These are phyloP conservation scores for Ogataea naganishii DNA, from an alignment of 805 yeast genomes.

Conservation along the genomic window DNA sequence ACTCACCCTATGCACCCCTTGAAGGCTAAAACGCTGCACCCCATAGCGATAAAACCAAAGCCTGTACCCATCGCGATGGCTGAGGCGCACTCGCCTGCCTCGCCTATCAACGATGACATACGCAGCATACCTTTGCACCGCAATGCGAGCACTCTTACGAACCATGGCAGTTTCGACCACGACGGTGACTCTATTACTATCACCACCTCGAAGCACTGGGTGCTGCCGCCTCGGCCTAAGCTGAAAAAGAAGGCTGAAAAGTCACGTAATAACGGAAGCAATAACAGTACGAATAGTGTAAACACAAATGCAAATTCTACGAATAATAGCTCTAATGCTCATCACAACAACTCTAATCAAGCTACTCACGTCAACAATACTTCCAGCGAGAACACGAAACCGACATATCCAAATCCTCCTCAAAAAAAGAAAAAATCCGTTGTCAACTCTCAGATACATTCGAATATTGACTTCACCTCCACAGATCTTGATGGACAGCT, in stretches of 20 bases:
- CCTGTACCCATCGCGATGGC: conserved; percentile 17
- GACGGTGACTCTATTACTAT: conserved; percentile 17
- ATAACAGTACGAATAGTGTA: conserved; percentile 1
- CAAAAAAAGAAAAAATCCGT: conserved; percentile 7
- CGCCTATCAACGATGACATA: conserved; percentile 1
- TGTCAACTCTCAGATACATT: conserved; percentile 26
- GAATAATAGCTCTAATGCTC: background rate
- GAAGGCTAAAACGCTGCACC: no score
- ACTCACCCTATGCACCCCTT: no score
- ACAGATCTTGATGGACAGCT: conserved; percentile 27
- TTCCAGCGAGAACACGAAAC: background rate
- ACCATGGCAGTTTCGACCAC: conserved; percentile 16
- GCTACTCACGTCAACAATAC: background rate
- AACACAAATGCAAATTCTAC: background rate
- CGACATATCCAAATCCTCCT: background rate
- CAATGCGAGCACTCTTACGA: conserved; percentile 12
- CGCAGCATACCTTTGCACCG: conserved; percentile 6
- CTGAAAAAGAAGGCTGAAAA: conserved; percentile 32
- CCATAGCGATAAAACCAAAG: conserved; percentile 22
- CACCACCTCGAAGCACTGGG: conserved; percentile 34
- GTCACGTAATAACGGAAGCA: conserved; percentile 7
- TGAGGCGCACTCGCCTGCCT: conserved; percentile 3
- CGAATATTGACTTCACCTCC: conserved; percentile 24
- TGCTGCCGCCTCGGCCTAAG: conserved; percentile 49
- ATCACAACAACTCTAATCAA: background rate